phyloP scores from a whole-genome alignment of 1,284 basidiomycete species.

The Microbotryum violaceum region DNA sequence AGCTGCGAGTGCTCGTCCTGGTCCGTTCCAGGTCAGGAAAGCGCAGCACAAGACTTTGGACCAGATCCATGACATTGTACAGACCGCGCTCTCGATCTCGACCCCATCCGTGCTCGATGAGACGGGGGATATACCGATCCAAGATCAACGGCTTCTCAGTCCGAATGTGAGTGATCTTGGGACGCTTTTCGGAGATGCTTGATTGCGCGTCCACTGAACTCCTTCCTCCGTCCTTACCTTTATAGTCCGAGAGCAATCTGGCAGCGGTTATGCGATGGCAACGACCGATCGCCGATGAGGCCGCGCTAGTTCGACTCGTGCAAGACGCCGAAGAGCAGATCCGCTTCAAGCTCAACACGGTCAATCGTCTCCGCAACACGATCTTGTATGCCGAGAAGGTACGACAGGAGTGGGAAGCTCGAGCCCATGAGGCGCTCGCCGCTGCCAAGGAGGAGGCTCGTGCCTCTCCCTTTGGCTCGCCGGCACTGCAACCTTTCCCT shows the following conservation, averaged over 20 bases:
- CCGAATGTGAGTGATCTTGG: conserved; percentile 29
- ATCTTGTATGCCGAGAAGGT: conserved; percentile 97
- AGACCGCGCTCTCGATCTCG: conserved; percentile 70
- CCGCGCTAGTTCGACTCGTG: conserved; percentile 69
- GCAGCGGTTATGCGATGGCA: conserved; percentile 73
- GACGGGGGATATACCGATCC: conserved; percentile 65
- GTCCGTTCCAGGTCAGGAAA: conserved; percentile 64
- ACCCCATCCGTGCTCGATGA: conserved; percentile 86
- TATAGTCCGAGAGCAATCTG: conserved; percentile 64
- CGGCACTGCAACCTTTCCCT: conserved; percentile 31
- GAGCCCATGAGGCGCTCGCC: conserved; percentile 60
- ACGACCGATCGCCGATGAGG: conserved; percentile 74
- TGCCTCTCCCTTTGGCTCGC: conserved; percentile 46
- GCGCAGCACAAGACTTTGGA: conserved; percentile 68
- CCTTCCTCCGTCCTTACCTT: conserved; percentile 36
- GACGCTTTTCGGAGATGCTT: neutral
- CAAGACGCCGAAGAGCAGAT: conserved; percentile 81
- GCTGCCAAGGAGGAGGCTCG: conserved; percentile 51
- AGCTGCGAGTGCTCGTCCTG: conserved; percentile 48
- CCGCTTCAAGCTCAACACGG: conserved; percentile 86
- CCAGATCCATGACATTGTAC: conserved; percentile 74
- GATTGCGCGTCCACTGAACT: neutral
- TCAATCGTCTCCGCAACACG: conserved; percentile 94
- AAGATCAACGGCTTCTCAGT: conserved; percentile 81
- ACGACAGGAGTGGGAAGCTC: conserved; percentile 92